A percentile compares a stretch with the other conserved stretches of the same genome.
Conservation (phyloP, 2,329 filamentous ascomycete species). For the Paramyrothecium roridum region DNA sequence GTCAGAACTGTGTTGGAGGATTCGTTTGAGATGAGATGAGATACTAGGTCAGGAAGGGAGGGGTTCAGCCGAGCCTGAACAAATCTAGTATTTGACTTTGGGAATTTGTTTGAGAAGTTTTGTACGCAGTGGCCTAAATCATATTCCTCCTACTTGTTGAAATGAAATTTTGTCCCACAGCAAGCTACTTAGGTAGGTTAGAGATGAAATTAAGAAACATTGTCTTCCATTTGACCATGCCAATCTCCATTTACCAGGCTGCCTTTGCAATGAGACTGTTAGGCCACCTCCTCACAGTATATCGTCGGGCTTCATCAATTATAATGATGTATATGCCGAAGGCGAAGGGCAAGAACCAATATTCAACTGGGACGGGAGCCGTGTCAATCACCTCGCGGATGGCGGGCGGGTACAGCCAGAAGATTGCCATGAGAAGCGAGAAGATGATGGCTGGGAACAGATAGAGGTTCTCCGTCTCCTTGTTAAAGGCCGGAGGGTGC, state of each 20-base stretch:
- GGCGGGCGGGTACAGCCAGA: conserved; percentile 66
- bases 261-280: background rate
- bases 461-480: conserved; percentile 61
- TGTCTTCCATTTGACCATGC: no score
- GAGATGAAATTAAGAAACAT: no score
- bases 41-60: no score
- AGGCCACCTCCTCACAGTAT: background rate
- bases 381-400: conserved; percentile 62
- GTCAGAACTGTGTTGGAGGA: no score
- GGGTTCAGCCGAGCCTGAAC: no score
- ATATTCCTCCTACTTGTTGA: no score
- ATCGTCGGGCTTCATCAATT: background rate
- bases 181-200: no score
- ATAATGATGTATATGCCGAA: conserved; percentile 47
- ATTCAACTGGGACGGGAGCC: conserved; percentile 61
- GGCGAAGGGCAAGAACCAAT: conserved; percentile 74
- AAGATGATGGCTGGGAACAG: conserved; percentile 71
- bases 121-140: no score
- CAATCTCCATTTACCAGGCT: background rate
- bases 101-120: no score
- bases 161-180: no score
- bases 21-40: no score
- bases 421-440: conserved; percentile 64
- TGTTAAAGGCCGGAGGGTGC: conserved; percentile 66
- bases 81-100: no score